Percentiles rank a stretch among this genome's conserved stretches.
Evolutionary conservation across 192 early-diverging fungal species (phyloP).

Genomic region (Neocallimastix lanati): DNA sequence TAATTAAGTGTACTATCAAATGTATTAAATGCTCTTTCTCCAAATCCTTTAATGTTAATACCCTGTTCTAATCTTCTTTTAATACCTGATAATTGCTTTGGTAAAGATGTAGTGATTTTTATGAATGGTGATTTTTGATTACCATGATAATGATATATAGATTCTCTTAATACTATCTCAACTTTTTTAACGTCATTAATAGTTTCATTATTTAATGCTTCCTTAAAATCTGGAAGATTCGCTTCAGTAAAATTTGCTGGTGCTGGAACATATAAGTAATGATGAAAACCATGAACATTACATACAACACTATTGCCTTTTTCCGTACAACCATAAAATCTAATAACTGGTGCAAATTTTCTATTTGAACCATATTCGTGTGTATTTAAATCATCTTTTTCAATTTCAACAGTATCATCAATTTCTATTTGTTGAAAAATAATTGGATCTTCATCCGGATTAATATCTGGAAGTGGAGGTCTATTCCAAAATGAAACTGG

Average conservation of each 20-base stretch:
- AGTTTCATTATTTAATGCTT: constrained; percentile 27
- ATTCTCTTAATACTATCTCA: constrained; percentile 59
- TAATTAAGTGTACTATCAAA: constrained; percentile 85
- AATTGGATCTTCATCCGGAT: constrained; percentile 3
- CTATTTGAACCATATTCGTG: background rate
- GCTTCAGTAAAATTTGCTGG: constrained; percentile 52
- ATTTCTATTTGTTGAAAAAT: constrained; percentile 95
- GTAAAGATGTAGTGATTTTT: constrained; percentile 48
- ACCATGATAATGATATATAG: constrained; percentile 74
- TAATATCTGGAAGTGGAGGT: background rate
- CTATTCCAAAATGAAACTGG: background rate
- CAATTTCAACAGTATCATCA: constrained; percentile 55
- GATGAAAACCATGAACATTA: constrained; percentile 73
- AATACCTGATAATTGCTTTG: constrained; percentile 12
- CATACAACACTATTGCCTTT: constrained; percentile 75
- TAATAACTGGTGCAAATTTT: background rate
- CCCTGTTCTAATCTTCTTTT: constrained; percentile 25
- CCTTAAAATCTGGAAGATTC: constrained; percentile 28
- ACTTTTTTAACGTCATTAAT: constrained; percentile 24
- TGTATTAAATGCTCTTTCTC: constrained; percentile 25
- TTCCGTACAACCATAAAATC: constrained; percentile 12
- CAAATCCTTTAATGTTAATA: constrained; percentile 31
- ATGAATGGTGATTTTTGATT: constrained; percentile 62
- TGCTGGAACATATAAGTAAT: constrained; percentile 88
- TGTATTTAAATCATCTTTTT: background rate